phyloP scores from a whole-genome alignment of 257 asterid species.

The Solanum pimpinellifolium region DNA sequence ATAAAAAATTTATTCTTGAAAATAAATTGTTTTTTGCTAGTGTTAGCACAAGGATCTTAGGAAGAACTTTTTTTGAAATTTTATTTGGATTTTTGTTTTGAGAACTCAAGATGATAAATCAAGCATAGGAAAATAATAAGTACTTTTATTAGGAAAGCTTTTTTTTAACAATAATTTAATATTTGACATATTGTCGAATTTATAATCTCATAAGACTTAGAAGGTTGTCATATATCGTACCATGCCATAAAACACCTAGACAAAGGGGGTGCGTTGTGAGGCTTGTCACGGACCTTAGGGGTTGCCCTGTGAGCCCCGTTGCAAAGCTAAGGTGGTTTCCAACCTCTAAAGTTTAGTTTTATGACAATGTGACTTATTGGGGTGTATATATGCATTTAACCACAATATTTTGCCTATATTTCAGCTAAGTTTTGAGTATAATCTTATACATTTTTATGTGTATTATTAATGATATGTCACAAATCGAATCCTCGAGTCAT shows the following conservation, averaged over 20 bases:
- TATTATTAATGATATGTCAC: neutral
- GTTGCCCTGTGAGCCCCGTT: neutral
- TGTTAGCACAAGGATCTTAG: neutral
- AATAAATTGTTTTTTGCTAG: neutral
- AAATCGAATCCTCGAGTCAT: too few species aligned
- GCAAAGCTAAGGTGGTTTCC: neutral
- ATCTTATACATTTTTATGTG: neutral
- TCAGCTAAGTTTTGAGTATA: neutral
- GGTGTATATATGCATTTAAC: neutral
- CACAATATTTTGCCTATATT: neutral
- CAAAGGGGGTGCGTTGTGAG: neutral
- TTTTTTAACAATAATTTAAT: neutral
- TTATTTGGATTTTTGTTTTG: neutral
- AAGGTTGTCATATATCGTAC: neutral
- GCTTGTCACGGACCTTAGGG: neutral
- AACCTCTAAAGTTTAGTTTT: neutral
- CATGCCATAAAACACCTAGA: neutral
- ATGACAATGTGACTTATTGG: neutral
- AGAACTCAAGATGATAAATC: too few species aligned
- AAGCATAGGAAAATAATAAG: neutral
- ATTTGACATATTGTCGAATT: neutral
- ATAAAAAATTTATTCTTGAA: neutral
- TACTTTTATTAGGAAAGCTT: neutral
- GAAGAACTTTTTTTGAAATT: too few species aligned
- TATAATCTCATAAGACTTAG: neutral